These are phyloP conservation scores for Anastatica hierochuntica DNA, from an alignment of 345 rosid species.

Conservation along the genomic window DNA sequence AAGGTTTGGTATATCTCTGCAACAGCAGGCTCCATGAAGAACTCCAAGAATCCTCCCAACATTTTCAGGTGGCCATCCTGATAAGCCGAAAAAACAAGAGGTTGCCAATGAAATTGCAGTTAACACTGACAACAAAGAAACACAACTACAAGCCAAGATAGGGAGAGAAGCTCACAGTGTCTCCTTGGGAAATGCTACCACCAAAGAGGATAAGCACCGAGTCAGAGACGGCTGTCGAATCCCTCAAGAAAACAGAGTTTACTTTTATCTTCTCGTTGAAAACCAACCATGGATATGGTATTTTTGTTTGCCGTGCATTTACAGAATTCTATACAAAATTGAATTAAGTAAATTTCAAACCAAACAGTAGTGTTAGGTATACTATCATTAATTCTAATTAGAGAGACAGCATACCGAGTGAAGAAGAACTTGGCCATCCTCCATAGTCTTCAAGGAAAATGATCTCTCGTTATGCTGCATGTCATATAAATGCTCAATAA, in stretches of 20 bases:
- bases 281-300: constrained; percentile 84
- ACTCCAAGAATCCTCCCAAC: constrained; percentile 86
- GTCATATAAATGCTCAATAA: constrained; percentile 8
- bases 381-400: neutral
- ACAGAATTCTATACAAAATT: constrained; percentile 55
- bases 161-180: constrained; percentile 34
- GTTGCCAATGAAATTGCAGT: neutral
- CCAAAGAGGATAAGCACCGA: constrained; percentile 78
- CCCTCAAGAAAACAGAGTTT: constrained; percentile 76
- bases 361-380: neutral
- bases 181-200: constrained; percentile 60
- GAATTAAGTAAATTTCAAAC: constrained; percentile 3
- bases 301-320: constrained; percentile 63
- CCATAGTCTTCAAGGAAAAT: constrained; percentile 88
- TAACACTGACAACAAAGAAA: constrained; percentile 1
- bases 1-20: constrained; percentile 54
- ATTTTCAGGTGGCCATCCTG: constrained; percentile 91
- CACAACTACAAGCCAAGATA: constrained; percentile 1
- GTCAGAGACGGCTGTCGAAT: constrained; percentile 92
- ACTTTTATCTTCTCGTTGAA: constrained; percentile 96
- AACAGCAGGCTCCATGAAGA: constrained; percentile 60
- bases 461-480: constrained; percentile 70
- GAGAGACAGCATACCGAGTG: constrained; percentile 47
- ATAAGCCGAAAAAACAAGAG: constrained; percentile 12
- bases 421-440: constrained; percentile 85